Evolutionary conservation across 371 early-diverging fungal genomes (phyloP).

Genomic region (Lichtheimia hyalospora): DNA sequence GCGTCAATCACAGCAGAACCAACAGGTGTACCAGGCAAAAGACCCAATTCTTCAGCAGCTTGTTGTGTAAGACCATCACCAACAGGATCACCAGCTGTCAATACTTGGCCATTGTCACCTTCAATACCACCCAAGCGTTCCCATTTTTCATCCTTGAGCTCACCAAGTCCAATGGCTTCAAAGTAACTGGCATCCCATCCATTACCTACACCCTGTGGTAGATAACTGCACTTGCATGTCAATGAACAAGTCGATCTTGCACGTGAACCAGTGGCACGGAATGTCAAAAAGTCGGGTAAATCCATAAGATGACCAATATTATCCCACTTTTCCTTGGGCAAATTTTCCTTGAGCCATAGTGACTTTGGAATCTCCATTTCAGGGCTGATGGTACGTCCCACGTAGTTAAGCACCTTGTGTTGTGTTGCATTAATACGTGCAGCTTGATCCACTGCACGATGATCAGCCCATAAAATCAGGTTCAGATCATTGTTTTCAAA

Average conservation of each 20-base stretch:
- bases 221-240: conserved; percentile 73
- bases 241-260: conserved; percentile 65
- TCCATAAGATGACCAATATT: conserved; percentile 65
- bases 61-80: conserved; percentile 48
- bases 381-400: conserved; percentile 66
- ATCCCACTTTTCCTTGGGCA: conserved; percentile 49
- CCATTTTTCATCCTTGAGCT: conserved; percentile 49
- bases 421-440: conserved; percentile 61
- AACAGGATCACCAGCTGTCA: conserved; percentile 60
- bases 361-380: conserved; percentile 82
- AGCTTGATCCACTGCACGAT: conserved; percentile 69
- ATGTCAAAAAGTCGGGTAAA: conserved; percentile 74
- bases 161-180: conserved; percentile 53
- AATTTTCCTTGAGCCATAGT: conserved; percentile 66
- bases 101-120: conserved; percentile 28
- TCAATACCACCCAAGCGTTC: conserved; percentile 50
- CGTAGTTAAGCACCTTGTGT: conserved; percentile 57
- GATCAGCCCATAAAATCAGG: conserved; percentile 80
- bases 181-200: conserved; percentile 69
- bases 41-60: conserved; percentile 60
- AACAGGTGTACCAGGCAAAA: conserved; percentile 55
- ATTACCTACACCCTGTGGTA: conserved; percentile 35
- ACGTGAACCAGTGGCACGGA: conserved; percentile 57
- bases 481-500: conserved; percentile 51
- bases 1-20: conserved; percentile 77